Base-by-base conservation (phyloP, 345 rosid species). In the Arabis alpina region DNA sequence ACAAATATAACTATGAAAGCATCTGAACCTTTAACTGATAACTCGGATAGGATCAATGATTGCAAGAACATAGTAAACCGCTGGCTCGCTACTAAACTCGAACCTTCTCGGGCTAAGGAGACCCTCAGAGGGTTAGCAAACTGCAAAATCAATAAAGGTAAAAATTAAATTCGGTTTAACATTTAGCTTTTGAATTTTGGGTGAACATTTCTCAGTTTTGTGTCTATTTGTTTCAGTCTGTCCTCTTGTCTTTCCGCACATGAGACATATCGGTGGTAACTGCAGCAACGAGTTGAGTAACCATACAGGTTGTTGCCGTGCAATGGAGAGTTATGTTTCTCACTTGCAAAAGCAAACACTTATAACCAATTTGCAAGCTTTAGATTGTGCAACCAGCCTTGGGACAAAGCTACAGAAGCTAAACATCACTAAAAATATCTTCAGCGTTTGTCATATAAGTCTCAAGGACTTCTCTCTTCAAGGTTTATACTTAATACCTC, bases 401-500 rank as follows among this genome's bases (percentile, higher is more conserved):
- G 96, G 95, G 9, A 59, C 75, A 80, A 83, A 86, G 81, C 78
- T 94, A 52, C 93, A 82, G 74, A 84, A 80, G 61, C 77, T 82
- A 7, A 91, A 87, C 71, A 83, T 94, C 43, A 82, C 89, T 19
- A 84, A 54, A 64, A 80, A 94, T 66, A 68, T 94, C 74, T 94
- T 89, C 70, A 80, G 73, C 61, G 84, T 86, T 61, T 94, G 97
- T 79, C 97, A 80, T 68, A 80, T 94, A 64, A 94, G 85, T 76
- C 96, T 94, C 71, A 86, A 94, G 81, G 99, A 94, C 86, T 94
- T 94, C 84, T 88, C 97, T 13, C 88, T 94, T 72, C 99, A 94
- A 88, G 97, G 99, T 94, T 70, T 37, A 64, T 54, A 57, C 75
- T 54, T 15, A 56, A 68, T 51, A 61, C 50, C 48, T n/a, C 39